Percentiles rank a stretch among this genome's conserved stretches.
Conservation (phyloP, 1,139 yeast genomes). For the Zygosaccharomyces pseudobailii region DNA sequence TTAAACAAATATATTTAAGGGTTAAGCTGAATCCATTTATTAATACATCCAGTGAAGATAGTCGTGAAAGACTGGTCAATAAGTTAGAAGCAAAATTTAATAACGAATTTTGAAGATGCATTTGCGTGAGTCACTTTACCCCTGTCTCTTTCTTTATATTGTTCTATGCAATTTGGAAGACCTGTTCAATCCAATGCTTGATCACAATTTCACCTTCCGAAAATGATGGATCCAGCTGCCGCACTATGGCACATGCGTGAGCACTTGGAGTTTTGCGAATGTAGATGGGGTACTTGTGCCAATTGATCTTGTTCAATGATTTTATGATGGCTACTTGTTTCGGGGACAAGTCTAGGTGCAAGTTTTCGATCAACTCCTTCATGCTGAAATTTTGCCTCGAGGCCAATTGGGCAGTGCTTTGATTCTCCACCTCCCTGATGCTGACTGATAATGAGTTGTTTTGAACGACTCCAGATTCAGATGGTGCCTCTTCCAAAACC, state of each 20-base stretch:
- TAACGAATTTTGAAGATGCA: slow-evolving; percentile 6
- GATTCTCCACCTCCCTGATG: slow-evolving; percentile 22
- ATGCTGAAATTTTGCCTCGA: slow-evolving; percentile 10
- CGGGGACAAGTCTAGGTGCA: slow-evolving; percentile 14
- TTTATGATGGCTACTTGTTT: slow-evolving; percentile 50
- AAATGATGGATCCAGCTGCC: slow-evolving; percentile 46
- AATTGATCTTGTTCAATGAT: slow-evolving; percentile 52
- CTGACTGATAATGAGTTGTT: slow-evolving; percentile 21
- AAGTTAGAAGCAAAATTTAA: slow-evolving; percentile 13
- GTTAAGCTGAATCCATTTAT: slow-evolving; percentile 30
- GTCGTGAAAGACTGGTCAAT: slow-evolving; percentile 10
- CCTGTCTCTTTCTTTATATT: neutral
- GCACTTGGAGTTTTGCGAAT: slow-evolving; percentile 61
- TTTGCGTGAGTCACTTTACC: neutral
- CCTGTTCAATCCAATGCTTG: slow-evolving; percentile 54
- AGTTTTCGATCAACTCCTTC: slow-evolving; percentile 24
- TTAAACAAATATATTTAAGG: slow-evolving; percentile 23
- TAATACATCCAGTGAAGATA: slow-evolving; percentile 1
- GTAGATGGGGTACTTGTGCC: slow-evolving; percentile 70
- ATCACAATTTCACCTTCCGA: slow-evolving; percentile 70
- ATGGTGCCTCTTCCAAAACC: slow-evolving; percentile 14
- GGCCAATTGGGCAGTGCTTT: slow-evolving; percentile 13
- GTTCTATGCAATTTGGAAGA: slow-evolving; percentile 20
- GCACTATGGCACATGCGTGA: slow-evolving; percentile 77
- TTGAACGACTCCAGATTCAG: slow-evolving; percentile 3